Evolutionary conservation across 2,329 filamentous ascomycete genomes (phyloP).

Genomic region (Fusarium sp.): DNA sequence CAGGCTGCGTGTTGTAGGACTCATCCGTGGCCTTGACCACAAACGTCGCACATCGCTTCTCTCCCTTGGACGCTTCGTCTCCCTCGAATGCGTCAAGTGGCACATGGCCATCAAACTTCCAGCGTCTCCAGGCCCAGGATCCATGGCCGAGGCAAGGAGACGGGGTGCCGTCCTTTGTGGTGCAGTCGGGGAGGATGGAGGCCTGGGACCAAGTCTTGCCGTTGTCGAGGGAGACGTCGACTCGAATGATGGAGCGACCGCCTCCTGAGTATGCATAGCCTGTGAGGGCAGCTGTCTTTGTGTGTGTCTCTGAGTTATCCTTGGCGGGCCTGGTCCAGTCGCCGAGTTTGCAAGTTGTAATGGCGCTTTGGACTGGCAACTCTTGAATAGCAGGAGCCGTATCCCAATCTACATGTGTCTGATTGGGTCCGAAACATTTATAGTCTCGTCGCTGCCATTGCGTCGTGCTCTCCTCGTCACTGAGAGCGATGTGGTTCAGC

Average conservation of each 20-base stretch:
- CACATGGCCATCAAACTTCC: slow-evolving; percentile 67
- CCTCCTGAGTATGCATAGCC: slow-evolving; percentile 79
- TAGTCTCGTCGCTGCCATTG: slow-evolving; percentile 77
- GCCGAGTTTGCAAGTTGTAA: slow-evolving; percentile 64
- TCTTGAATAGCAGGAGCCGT: slow-evolving; percentile 74
- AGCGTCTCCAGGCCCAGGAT: slow-evolving; percentile 74
- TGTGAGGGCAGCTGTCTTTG: slow-evolving; percentile 56
- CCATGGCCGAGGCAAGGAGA: slow-evolving; percentile 58
- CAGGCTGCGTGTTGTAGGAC: slow-evolving; percentile 75
- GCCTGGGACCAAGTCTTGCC: slow-evolving; percentile 75
- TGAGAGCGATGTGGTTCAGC: slow-evolving; percentile 72
- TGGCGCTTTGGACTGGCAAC: slow-evolving; percentile 75
- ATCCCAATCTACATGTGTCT: slow-evolving; percentile 71
- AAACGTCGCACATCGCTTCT: slow-evolving; percentile 60
- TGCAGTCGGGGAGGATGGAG: slow-evolving; percentile 64
- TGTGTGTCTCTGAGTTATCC: neutral
- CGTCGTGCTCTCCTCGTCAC: slow-evolving; percentile 74
- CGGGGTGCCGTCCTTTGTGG: slow-evolving; percentile 40
- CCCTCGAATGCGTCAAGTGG: slow-evolving; percentile 49
- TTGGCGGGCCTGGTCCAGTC: slow-evolving; percentile 45
- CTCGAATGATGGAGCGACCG: slow-evolving; percentile 73
- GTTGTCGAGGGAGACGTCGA: slow-evolving; percentile 74
- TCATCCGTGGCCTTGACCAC: slow-evolving; percentile 76
- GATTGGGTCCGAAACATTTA: slow-evolving; percentile 76
- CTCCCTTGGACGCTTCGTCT: slow-evolving; percentile 19